Evolutionary conservation across 2,329 filamentous ascomycete species (phyloP), one percentile per base, ranked within the genome.

Genomic region (Capronia americana): DNA sequence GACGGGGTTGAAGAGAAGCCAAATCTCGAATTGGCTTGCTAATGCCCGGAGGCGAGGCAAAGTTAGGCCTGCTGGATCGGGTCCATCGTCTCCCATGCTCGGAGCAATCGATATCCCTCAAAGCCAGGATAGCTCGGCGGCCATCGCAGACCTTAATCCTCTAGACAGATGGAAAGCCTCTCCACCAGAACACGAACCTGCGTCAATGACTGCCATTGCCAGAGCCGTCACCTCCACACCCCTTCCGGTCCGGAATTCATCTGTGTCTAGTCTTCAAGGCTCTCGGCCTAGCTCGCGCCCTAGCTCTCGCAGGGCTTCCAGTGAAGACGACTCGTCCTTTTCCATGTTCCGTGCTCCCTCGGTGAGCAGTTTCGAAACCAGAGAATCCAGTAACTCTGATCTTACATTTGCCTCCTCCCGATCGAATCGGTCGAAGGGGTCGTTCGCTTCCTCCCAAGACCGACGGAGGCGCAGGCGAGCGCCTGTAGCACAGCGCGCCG

Each of bases 11-110:
- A 93, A 88, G 76, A 88, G 92, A 73, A 90, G 85, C 14, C 93
- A 97, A 75, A 94, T 97, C 72, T 90, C 89, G 11, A 96, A 96
- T 76, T 97, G 93, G 93, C 87, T 97, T 55, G 93, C 93, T 66
- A 97, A 97, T 77, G 92, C 92, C 64, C 88, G 93, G 51, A 87
- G 93, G 64, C 86, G 93, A 69, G 89, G 91, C 73, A 97, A 96
- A 80, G 88, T 90, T 62, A 87, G 88, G 56, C 83, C 86, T 65
- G 67, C 73, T 1, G 58, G 41, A 23, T 73, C 70, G 12, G 85
- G 89, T 69, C 88, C 87, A 32, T 87, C 85, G 20, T 93, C 92
- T 4, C 91, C 92, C 0, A 87, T 89, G 71, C 80, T 89, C 54
- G 85, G 87, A 28, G 87, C 89, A 4, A 89, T 96, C 68, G 88